Evolutionary conservation across 2,329 filamentous ascomycete genomes (phyloP), one percentile per base, ranked within the genome.

Genomic region (Plectosphaerella cucumerina): DNA sequence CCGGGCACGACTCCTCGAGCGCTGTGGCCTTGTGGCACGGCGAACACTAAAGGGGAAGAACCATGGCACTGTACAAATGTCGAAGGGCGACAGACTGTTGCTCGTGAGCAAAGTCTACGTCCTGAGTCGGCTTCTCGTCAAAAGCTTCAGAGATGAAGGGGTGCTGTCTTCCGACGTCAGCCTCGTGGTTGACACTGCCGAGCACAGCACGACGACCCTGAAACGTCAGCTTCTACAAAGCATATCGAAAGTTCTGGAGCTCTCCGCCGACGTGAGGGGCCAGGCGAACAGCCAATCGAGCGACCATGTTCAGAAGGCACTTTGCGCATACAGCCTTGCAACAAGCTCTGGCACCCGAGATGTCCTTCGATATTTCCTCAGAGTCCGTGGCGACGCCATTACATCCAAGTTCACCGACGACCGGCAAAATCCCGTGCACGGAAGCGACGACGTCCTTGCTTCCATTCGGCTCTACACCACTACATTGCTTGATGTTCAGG

Each of bases 261-360:
- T 78, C 45, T 79, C 85, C 22, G 78, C 85, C 77, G 66, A 77
- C 60, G 54, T 72, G 62, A 54, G 66, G 53, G 58, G 76, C 58
- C 60, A 76, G 52, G 61, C 75, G 53, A 74, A n/a, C n/a, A n/a
- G n/a, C n/a, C n/a, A n/a, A n/a, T n/a, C n/a, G n/a, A n/a, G n/a
- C n/a, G n/a, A n/a, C n/a, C n/a, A 80, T 20, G 76, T 94, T 15
- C 73, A 93, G 12, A 86, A 90, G 59, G 84, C 86, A 1, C 76
- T 97, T 58, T 88, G 85, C 50, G 91, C 92, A 0, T 92, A 91
- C 65, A 91, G 90, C 54, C 75, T 97, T 47, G 83, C 85, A 1
- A 91, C 87, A 3, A 95, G 83, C 60, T 90, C 87, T 1, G 88
- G 90, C 0, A 84, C 89, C 0, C 84, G 81, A 51, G 91, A 96